phyloP scores from a whole-genome alignment of 192 early-diverging fungal genomes.

The Mortierella hygrophila region DNA sequence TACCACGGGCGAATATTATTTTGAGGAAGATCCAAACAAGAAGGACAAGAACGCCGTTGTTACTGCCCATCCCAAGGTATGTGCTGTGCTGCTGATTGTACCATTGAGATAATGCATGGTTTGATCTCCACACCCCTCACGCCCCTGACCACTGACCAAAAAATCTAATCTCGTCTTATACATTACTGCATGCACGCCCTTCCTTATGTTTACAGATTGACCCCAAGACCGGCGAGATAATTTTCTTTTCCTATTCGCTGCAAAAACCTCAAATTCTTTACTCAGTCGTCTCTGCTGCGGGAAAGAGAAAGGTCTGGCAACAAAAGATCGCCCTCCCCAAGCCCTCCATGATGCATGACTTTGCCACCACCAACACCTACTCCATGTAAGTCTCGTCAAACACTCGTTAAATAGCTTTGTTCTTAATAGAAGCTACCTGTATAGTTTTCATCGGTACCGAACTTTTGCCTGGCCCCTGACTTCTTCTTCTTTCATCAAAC shows the following conservation, averaged over 20 bases:
- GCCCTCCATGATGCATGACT: constrained; percentile 44
- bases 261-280: constrained; percentile 14
- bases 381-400: constrained; percentile 25
- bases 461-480: neutral
- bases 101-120: too few species aligned
- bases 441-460: neutral
- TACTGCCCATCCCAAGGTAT: constrained; percentile 51
- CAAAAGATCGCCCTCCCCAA: constrained; percentile 25
- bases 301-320: constrained; percentile 30
- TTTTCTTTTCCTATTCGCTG: constrained; percentile 25
- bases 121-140: too few species aligned
- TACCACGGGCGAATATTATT: constrained; percentile 37
- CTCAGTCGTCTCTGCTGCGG: constrained; percentile 36
- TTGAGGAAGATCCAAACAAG: constrained; percentile 7
- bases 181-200: neutral
- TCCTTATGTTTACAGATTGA: constrained; percentile 19
- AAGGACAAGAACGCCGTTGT: constrained; percentile 13
- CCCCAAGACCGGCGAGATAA: constrained; percentile 47
- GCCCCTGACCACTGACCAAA: neutral
- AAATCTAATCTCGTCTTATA: neutral
- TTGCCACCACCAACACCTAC: constrained; percentile 27
- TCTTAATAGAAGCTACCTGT: neutral
- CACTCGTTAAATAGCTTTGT: neutral
- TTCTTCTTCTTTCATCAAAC: neutral
- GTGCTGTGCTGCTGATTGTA: too few species aligned